Base-by-base conservation (phyloP, 179 eudicot genomes). In the Beta macrorhiza region DNA sequence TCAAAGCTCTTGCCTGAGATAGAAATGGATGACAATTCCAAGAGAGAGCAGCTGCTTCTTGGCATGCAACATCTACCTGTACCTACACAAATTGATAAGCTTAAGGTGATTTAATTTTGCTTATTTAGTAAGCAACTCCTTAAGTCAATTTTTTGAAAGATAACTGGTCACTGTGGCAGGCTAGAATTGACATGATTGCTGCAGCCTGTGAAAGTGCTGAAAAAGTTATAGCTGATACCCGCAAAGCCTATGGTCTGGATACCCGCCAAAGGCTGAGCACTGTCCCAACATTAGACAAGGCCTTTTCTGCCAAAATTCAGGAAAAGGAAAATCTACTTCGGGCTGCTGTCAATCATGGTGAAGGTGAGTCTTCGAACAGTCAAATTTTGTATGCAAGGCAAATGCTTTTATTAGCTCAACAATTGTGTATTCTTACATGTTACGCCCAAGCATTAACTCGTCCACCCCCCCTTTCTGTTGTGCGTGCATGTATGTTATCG, bases 161-260 rank as follows among this genome's bases (percentile, higher is more conserved):
- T 64, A n/a, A 25, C 56, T 52, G 74, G 52, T 70, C 55, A 13
- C 32, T 78, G 82, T 85, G 67, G 68, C 91, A 96, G 99, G 87
- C 87, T 76, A 92, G 98, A 83, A 91, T 94, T 74, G 98, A 96
- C 79, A 92, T 90, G 97, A 96, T 96, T 81, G 97, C 91, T 82
- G 92, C 91, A 56, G 99, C 99, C 51, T 96, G 99, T 84, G 97
- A 90, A 84, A 94, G 98, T 91, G 99, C 98, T 74, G 94, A 92
- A 85, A 94, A 96, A 83, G 92, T 96, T 79, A 87, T 96, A 78
- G 97, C 97, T 83, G 99, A 96, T 84, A 92, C 96, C 22, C 97
- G 97, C 73, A 96, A 92, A 87, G 87, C 98, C 79, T 94, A 91
- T 86, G 88, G 91, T 71, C 86, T 92, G 78, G 93, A 95, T 61